phyloP scores from a whole-genome alignment of 2,329 filamentous ascomycete species.

The Pyrenochaeta sp. region DNA sequence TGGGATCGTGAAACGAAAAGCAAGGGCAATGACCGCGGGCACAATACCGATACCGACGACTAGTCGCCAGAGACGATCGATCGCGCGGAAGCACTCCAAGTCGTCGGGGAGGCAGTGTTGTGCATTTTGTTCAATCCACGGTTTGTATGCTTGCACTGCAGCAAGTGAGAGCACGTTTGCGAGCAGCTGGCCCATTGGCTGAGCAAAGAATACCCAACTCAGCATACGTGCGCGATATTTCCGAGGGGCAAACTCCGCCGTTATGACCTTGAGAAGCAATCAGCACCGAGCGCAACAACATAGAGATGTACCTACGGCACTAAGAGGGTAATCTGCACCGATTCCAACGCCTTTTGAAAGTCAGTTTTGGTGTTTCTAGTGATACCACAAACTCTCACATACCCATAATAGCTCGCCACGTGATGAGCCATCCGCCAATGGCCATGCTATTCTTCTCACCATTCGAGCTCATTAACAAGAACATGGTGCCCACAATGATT shows the following conservation, averaged over 20 bases:
- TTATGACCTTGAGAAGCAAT: constrained; percentile 35
- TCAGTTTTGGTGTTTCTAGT: constrained; percentile 9
- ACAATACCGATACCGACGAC: constrained; percentile 52
- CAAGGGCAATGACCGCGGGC: constrained; percentile 39
- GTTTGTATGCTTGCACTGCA: constrained; percentile 36
- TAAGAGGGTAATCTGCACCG: constrained; percentile 49
- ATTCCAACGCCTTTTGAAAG: constrained; percentile 42
- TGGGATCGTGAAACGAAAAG: constrained; percentile 52
- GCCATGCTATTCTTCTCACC: constrained; percentile 47
- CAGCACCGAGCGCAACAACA: neutral
- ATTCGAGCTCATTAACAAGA: constrained; percentile 49
- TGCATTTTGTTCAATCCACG: constrained; percentile 26
- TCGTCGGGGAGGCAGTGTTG: constrained; percentile 28
- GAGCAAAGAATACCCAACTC: constrained; percentile 53
- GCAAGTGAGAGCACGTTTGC: constrained; percentile 42
- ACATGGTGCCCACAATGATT: constrained; percentile 51
- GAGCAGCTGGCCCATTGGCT: constrained; percentile 51
- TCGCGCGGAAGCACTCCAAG: constrained; percentile 36
- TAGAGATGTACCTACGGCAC: constrained; percentile 29
- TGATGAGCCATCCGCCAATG: constrained; percentile 51
- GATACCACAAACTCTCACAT: neutral
- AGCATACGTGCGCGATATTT: constrained; percentile 52
- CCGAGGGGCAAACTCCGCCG: constrained; percentile 50
- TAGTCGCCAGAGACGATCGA: constrained; percentile 52
- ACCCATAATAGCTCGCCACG: constrained; percentile 53